Evolutionary conservation across 208 protist genomes (phyloP), one percentile per base, ranked within the genome.

Genomic region (Porcisia hertigi): DNA sequence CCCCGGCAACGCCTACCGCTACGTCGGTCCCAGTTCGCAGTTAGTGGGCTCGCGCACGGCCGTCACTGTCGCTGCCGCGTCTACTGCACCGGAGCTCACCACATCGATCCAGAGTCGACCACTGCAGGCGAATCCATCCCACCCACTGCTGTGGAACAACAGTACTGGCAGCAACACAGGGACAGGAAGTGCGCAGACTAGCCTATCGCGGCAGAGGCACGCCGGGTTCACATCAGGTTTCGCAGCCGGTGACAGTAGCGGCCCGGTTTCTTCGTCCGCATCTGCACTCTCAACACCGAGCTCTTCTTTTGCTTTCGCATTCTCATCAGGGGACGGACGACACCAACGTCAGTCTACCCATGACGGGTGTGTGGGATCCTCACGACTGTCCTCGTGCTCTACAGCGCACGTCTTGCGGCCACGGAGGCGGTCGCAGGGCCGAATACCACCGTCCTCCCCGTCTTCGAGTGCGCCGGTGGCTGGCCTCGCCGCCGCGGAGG

Each of bases 21-120:
- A 52, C 20, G 20, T 34, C 18, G 25, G 9, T 16, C 36, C 41
- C 39, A 52, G 63, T 11, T 47, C 41, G 23, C 63, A 67, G 23
- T 16, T 14, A 3, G 30, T 34, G 9, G 30, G 9, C 58, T 63
- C 25, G 7, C 58, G 58, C 58, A 39, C 30, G 30, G 58, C 58
- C 18, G 62, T 30, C 47, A 23, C 57, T 30, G 57, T 57, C 25
- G 66, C 66, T 30, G 47, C 66, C 45, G 66, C 66, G 30, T 36
- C 66, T n/a, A 25, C 66, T 18, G 25, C 45, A 20, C 30, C 66
- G 66, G 66, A 55, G n/a, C 66, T 71, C 66, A 9, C 47, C 47
- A 71, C 75, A 6, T 64, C 80, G n/a, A 80, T 85, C 25, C 71
- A 86, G 71, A 76, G 73, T 3, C 77, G 82, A 30, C 77, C 77